Base-by-base conservation (phyloP, 805 yeast species). In the Ascoidea rubescens region DNA sequence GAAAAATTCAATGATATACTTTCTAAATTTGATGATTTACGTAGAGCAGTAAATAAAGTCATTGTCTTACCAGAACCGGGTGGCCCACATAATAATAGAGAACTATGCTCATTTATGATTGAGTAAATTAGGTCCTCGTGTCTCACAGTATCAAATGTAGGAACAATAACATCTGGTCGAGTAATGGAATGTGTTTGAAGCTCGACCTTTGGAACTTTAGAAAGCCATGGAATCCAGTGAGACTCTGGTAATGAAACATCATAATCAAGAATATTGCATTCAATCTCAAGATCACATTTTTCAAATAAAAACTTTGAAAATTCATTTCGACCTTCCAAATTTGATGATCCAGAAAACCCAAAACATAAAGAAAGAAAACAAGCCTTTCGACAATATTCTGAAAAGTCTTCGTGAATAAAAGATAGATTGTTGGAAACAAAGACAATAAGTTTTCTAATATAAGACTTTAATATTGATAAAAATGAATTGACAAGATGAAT, bases 31-130 rank as follows among this genome's bases (percentile, higher is more conserved):
- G 81, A 73, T 0, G 84, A 72, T 51, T 70, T 71, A 48, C 86
- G 68, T 46, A 91, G 62, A 0, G 88, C 81, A 48, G 82, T 78
- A 57, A 87, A 73, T 17, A 91, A 66, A 0, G 90, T 80, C 98
- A 91, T 90, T 0, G 98, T 90, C 62, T 91, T 91, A 53, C 98
- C 98, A 0, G 96, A 84, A 4, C 98, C 98, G 0, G 98, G 97
- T 0, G 98, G 98, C 2, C 98, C 98, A 66, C 96, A 88, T 28
- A 91, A 70, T 31, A 91, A 70, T 16, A 87, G 63, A 0, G 95
- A 79, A 45, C 68, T 67, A 51, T 76, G 82, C 48, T 77, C 77
- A 42, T 71, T 69, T 44, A 90, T 59, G 1, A 85, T 63, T 0
- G 80, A 69, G 52, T 73, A 75, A 1, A 91, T 71, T 8, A 86